Evolutionary conservation across 148 eudicot genomes (phyloP), one percentile per base, ranked within the genome.

Genomic region (Camellia japonica): DNA sequence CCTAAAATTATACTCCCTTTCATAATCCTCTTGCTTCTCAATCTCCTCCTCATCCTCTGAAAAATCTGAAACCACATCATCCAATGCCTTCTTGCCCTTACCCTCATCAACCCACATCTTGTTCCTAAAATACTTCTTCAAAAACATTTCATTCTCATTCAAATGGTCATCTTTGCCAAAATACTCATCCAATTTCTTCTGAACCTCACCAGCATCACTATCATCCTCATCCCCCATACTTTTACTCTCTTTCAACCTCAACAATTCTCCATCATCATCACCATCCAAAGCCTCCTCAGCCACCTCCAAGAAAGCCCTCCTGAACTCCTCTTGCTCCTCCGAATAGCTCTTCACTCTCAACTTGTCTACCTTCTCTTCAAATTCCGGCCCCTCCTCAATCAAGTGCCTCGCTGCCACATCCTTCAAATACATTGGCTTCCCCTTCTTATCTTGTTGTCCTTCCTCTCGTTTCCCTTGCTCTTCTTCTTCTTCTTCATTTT

Each of bases 11-110:
- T 11, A 96, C 66, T 78, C 91, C 76, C 93, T 92, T 87, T 96
- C 99, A 55, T 89, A 93, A 72, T 92, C 97, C 83, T 93, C 97
- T 77, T 93, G 97, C 80, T 82, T 89, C 85, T 86, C 92, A 43
- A 95, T 77, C 80, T 77, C 94, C 52, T 88, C 91, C 78, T 95
- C 99, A 51, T 95, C 99, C 23, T 93, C 99, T 1, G 87, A 92
- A 52, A 90, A 61, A 69, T 9, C 93, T 19, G 84, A 52, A 5
- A 80, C 88, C 13, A 75, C 93, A 46, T 74, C 88, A 54, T 20
- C 67, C 62, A 47, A 61, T 41, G 30, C 83, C 15, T 47, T 49
- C 38, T 75, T 77, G 18, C 84, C 85, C 78, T 83, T 75, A 12
- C 79, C 89, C 67, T 86, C 88, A 46, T 86, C 95, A 66, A 89